Evolutionary conservation across 2,329 filamentous ascomycete genomes (phyloP), one percentile per base, ranked within the genome.

Genomic region (Corniculantispora saksenae): DNA sequence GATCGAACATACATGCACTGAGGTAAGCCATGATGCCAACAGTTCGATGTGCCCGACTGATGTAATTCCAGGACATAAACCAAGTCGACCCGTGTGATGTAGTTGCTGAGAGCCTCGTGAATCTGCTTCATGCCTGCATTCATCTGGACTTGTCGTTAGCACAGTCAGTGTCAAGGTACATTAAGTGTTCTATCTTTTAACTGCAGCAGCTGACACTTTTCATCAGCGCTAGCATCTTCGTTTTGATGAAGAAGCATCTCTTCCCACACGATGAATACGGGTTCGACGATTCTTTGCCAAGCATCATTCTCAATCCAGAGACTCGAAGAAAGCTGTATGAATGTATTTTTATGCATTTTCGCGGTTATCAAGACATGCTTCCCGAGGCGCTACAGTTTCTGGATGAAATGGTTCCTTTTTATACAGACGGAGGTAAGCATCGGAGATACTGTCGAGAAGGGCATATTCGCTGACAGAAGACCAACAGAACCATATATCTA

Each of bases 181-280:
- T 55, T 21, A 15, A 17, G 21, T 50, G 21, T 23, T 29, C 23
- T n/a, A 4, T 6, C 21, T 56, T 19, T 50, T 27, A 13, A 50
- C 50, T n/a, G 13, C 23, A 35, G 67, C 71, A 40, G 70, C 57
- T 53, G 23, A 47, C 27, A 29, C n/a, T 17, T 2, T 61, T 40
- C 77, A 74, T 12, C 63, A 75, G 25, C 65, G 77, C 45, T 53
- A 23, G 45, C 51, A 73, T 73, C 29, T 51, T 74, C 74, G 72
- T 77, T 3, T 73, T 93, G 1, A 86, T 93, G 69, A 85, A 82
- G 72, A 84, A 80, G 63, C 89, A 90, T 70, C 78, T 93, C 0
- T 92, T 92, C 69, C 90, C 91, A 0, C 80, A 82, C 1, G 73
- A 78, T 21, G 47, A 61, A 17, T n/a, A 35, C 21, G 38, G 23